phyloP scores from a whole-genome alignment of 2,329 filamentous ascomycete species.

The Cercospora sp. region DNA sequence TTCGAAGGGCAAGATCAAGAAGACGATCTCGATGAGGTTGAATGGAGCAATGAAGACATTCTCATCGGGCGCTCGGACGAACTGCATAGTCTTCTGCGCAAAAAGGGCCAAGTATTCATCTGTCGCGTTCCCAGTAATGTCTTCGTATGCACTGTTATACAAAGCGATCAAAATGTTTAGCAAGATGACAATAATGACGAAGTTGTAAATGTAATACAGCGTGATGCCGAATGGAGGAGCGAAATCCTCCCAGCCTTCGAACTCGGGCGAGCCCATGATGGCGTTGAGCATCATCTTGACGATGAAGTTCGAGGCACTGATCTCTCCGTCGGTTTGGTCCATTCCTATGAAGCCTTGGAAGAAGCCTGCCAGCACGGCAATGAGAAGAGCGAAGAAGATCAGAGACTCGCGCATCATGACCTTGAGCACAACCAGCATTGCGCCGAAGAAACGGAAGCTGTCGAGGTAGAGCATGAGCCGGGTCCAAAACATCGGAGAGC shows the following conservation, averaged over 20 bases:
- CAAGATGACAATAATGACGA: slow-evolving; percentile 91
- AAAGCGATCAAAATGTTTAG: slow-evolving; percentile 96
- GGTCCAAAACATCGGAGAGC: slow-evolving; percentile 95
- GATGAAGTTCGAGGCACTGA: slow-evolving; percentile 67
- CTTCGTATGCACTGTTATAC: slow-evolving; percentile 94
- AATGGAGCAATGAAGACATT: slow-evolving; percentile 97
- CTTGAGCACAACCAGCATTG: slow-evolving; percentile 96
- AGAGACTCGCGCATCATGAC: slow-evolving; percentile 67
- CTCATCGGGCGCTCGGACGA: slow-evolving; percentile 93
- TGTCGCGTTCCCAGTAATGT: slow-evolving; percentile 87
- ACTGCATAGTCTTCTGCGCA: slow-evolving; percentile 92
- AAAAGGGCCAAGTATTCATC: slow-evolving; percentile 96
- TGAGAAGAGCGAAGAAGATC: slow-evolving; percentile 91
- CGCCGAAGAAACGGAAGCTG: slow-evolving; percentile 91
- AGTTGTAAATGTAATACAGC: slow-evolving; percentile 96
- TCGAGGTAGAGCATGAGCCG: slow-evolving; percentile 90
- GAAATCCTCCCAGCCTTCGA: slow-evolving; percentile 84
- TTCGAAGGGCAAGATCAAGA: slow-evolving; percentile 77
- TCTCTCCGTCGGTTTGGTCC: slow-evolving; percentile 73
- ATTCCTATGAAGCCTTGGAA: slow-evolving; percentile 92
- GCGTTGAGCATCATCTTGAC: slow-evolving; percentile 82
- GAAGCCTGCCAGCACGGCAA: slow-evolving; percentile 82
- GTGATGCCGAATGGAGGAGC: slow-evolving; percentile 90
- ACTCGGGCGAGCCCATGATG: slow-evolving; percentile 89
- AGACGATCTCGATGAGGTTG: slow-evolving; percentile 86